Evolutionary conservation across 768 basidiomycete genomes (phyloP).

Genomic region (Xerocomus spinulosus): DNA sequence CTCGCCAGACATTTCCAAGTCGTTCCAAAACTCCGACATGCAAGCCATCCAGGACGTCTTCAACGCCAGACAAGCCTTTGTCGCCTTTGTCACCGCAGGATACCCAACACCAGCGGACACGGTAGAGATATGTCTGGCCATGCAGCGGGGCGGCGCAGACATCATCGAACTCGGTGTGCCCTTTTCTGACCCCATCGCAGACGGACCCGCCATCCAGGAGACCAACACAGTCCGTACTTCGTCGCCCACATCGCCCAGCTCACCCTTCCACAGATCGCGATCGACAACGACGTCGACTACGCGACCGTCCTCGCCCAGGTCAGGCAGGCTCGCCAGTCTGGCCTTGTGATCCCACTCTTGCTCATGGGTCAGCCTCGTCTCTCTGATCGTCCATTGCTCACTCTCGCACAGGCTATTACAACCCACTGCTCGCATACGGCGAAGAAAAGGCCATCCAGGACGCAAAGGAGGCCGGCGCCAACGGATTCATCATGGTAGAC

Average conservation of each 20-base stretch:
- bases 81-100: constrained; percentile 94
- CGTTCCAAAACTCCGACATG: constrained; percentile 18
- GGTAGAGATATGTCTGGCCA: constrained; percentile 81
- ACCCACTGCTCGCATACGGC: constrained; percentile 91
- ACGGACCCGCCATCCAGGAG: constrained; percentile 91
- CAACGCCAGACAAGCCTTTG: constrained; percentile 35
- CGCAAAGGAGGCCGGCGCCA: constrained; percentile 85
- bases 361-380: constrained; percentile 24
- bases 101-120: constrained; percentile 79
- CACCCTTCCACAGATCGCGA: constrained; percentile 59
- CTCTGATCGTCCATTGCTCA: neutral
- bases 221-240: constrained; percentile 67
- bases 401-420: constrained; percentile 81
- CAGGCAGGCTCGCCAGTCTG: constrained; percentile 72
- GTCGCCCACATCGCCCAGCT: neutral
- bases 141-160: constrained; percentile 91
- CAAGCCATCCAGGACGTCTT: constrained; percentile 29
- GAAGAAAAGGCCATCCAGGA: constrained; percentile 93
- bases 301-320: constrained; percentile 67
- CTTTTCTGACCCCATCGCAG: constrained; percentile 87
- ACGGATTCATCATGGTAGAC: constrained; percentile 97
- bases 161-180: constrained; percentile 88
- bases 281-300: constrained; percentile 79
- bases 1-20: constrained; percentile 52
- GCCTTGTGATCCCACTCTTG: constrained; percentile 79